Evolutionary conservation across 2,329 filamentous ascomycete genomes (phyloP).

Genomic region (Claviceps monticola): DNA sequence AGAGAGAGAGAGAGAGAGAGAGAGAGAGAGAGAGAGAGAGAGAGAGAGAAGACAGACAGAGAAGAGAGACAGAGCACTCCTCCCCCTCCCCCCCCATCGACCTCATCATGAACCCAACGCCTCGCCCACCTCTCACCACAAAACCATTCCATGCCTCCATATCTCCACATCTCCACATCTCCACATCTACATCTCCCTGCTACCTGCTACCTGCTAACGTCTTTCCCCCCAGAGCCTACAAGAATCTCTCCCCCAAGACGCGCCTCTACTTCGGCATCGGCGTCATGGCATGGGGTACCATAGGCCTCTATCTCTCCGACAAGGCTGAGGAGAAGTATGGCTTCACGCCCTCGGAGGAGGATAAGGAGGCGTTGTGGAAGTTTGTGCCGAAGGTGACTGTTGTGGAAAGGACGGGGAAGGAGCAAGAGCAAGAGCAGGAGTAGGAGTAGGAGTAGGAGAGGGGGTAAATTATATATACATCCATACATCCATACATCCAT

Average conservation of each 20-base stretch:
- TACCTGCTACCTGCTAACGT: background rate
- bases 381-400: constrained; percentile 47
- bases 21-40: too few species aligned
- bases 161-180: background rate
- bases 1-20: too few species aligned
- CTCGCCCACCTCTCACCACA: too few species aligned
- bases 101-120: too few species aligned
- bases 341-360: constrained; percentile 57
- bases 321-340: constrained; percentile 60
- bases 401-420: constrained; percentile 30
- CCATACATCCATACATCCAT: too few species aligned
- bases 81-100: too few species aligned
- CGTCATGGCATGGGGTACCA: constrained; percentile 61
- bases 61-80: too few species aligned
- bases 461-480: too few species aligned
- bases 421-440: background rate
- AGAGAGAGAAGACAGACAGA: too few species aligned
- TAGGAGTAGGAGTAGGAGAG: too few species aligned
- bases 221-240: constrained; percentile 41
- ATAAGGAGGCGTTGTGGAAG: constrained; percentile 51
- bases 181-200: background rate
- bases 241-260: constrained; percentile 54
- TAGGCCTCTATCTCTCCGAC: constrained; percentile 62
- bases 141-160: too few species aligned
- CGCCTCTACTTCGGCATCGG: constrained; percentile 59